Percentiles rank a stretch among this genome's conserved stretches.
Evolutionary conservation across 208 protist genomes (phyloP).

Genomic region (Trichomonas vaginalis): DNA sequence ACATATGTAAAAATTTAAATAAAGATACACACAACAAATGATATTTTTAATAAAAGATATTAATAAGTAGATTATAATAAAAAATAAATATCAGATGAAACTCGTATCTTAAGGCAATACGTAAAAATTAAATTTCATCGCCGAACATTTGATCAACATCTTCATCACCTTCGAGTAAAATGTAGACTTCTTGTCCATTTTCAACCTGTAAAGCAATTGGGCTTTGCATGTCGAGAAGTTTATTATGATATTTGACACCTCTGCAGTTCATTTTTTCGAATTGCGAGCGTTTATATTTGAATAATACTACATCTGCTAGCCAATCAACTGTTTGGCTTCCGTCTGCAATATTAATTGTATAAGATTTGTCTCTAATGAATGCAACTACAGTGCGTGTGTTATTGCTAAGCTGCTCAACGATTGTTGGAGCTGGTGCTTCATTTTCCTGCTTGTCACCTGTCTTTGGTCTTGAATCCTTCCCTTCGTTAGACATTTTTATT

Average conservation of each 20-base stretch:
- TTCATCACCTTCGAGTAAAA: slow-evolving; percentile 17
- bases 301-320: slow-evolving; percentile 15
- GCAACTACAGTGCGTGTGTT: background rate
- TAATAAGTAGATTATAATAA: too few relatives aligned
- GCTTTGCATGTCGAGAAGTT: background rate
- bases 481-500: background rate
- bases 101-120: too few relatives aligned
- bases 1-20: too few relatives aligned
- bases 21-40: too few relatives aligned
- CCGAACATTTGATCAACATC: slow-evolving; percentile 12
- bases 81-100: too few relatives aligned
- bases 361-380: background rate
- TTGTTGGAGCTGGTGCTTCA: background rate
- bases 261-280: slow-evolving; percentile 18
- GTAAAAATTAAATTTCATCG: slow-evolving; percentile 13
- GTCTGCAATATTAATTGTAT: slow-evolving; percentile 2
- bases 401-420: background rate
- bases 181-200: background rate
- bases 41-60: too few relatives aligned
- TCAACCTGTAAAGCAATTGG: background rate
- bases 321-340: background rate
- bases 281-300: background rate
- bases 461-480: background rate
- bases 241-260: background rate
- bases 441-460: background rate